Percentiles rank a stretch among this genome's conserved stretches.
phyloP scores from a whole-genome alignment of 2,329 filamentous ascomycete genomes.

The Dothiorella sarmentorum region DNA sequence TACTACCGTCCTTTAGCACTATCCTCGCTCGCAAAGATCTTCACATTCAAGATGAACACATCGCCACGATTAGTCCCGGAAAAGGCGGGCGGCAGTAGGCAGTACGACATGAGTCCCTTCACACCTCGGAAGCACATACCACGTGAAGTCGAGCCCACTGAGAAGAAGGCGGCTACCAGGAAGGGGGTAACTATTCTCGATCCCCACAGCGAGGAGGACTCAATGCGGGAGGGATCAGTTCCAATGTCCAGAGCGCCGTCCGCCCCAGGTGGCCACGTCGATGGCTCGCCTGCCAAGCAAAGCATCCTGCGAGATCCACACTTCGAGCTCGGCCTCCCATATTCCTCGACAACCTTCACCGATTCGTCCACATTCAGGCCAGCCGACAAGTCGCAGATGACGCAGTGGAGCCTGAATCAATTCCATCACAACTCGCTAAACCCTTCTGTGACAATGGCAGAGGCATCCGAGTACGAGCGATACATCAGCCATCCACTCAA shows the following conservation, averaged over 20 bases:
- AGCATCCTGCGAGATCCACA: constrained; percentile 43
- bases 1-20: constrained; percentile 88
- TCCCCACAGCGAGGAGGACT: constrained; percentile 46
- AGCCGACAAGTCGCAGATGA: constrained; percentile 74
- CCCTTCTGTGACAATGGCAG: constrained; percentile 71
- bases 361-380: constrained; percentile 42
- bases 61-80: constrained; percentile 80
- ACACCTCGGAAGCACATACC: constrained; percentile 57
- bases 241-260: constrained; percentile 21
- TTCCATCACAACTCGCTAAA: constrained; percentile 83
- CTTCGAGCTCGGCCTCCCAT: constrained; percentile 30
- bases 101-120: constrained; percentile 86
- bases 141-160: constrained; percentile 42
- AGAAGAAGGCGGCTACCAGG: constrained; percentile 55
- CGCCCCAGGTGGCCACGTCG: constrained; percentile 21
- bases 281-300: constrained; percentile 37
- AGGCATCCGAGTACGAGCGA: constrained; percentile 80
- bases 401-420: constrained; percentile 85
- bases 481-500: constrained; percentile 89
- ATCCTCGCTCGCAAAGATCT: constrained; percentile 88
- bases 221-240: constrained; percentile 2
- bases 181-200: constrained; percentile 71
- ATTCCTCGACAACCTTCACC: constrained; percentile 24
- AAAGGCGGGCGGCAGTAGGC: constrained; percentile 66
- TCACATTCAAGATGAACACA: constrained; percentile 87